Evolutionary conservation across 108 stramenopile species (phyloP).

Genomic region (Parietichytrium sp.): DNA sequence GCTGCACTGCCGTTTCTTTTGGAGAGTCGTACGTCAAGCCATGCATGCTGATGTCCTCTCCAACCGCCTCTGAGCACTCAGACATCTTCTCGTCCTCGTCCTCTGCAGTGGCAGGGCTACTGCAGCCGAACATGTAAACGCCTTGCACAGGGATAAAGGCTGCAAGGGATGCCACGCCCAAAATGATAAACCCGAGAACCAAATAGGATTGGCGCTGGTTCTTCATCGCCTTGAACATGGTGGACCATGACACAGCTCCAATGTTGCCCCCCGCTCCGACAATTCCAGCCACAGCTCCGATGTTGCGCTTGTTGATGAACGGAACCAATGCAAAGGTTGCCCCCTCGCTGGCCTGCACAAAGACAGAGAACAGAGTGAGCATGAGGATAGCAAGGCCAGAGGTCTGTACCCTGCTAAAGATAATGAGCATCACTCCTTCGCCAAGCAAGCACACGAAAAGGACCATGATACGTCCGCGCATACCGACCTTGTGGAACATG

Average conservation of each 20-base stretch:
- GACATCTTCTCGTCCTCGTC: too few relatives aligned
- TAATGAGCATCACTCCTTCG: constrained; percentile 48
- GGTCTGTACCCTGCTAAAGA: constrained; percentile 34
- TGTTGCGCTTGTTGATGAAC: constrained; percentile 48
- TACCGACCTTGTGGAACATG: constrained; percentile 36
- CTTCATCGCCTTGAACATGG: constrained; percentile 31
- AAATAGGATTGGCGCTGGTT: constrained; percentile 21
- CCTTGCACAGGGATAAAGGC: not conserved
- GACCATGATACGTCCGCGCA: constrained; percentile 50
- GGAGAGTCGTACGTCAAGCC: too few relatives aligned
- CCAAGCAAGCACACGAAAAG: constrained; percentile 37
- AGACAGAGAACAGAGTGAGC: constrained; percentile 49
- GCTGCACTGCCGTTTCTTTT: too few relatives aligned
- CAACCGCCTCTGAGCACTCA: not conserved
- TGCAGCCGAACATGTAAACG: not conserved
- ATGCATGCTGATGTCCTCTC: not conserved
- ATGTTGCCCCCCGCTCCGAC: constrained; percentile 55
- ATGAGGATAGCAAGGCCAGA: constrained; percentile 41
- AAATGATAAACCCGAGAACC: not conserved
- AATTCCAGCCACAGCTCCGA: constrained; percentile 51
- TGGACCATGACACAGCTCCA: constrained; percentile 52
- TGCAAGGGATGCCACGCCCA: not conserved
- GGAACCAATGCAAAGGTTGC: constrained; percentile 51
- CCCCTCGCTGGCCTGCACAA: constrained; percentile 51
- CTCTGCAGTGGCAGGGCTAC: not conserved